Conservation (phyloP, 1,284 basidiomycete genomes). For the Leccinum angustisporum region DNA sequence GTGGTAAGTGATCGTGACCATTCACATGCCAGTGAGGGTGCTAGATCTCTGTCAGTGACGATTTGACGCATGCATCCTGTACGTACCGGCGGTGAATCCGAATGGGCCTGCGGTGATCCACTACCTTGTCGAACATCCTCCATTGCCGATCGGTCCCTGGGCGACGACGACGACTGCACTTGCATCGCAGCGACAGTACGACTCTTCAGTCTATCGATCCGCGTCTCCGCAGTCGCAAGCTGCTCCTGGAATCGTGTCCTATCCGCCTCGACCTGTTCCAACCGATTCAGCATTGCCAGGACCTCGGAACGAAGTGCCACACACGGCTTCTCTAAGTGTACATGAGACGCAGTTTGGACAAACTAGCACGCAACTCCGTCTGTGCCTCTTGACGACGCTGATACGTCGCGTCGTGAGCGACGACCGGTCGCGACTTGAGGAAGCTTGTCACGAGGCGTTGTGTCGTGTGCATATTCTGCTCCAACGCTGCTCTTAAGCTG, state of each 20-base stretch:
- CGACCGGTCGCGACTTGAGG: slow-evolving; percentile 42
- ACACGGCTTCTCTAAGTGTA: slow-evolving; percentile 42
- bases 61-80: slow-evolving; percentile 33
- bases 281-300: slow-evolving; percentile 53
- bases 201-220: slow-evolving; percentile 73
- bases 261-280: slow-evolving; percentile 56
- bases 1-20: slow-evolving; percentile 26
- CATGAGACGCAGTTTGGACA: slow-evolving; percentile 3
- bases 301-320: slow-evolving; percentile 60
- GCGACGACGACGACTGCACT: slow-evolving; percentile 33
- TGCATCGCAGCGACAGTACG: slow-evolving; percentile 52
- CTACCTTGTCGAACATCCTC: slow-evolving; percentile 36
- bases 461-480: slow-evolving; percentile 58
- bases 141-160: slow-evolving; percentile 44
- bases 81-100: slow-evolving; percentile 62
- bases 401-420: slow-evolving; percentile 35
- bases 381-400: slow-evolving; percentile 52
- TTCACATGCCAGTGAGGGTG: slow-evolving; percentile 26
- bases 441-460: slow-evolving; percentile 60
- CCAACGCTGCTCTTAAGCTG: slow-evolving; percentile 48
- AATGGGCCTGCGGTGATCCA: slow-evolving; percentile 17
- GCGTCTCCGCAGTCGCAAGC: slow-evolving; percentile 64
- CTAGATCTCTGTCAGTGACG: slow-evolving; percentile 16
- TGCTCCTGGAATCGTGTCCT: slow-evolving; percentile 57
- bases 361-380: slow-evolving; percentile 50